Conservation (phyloP, 768 basidiomycete genomes). For the Paxillus ammoniavirescens region DNA sequence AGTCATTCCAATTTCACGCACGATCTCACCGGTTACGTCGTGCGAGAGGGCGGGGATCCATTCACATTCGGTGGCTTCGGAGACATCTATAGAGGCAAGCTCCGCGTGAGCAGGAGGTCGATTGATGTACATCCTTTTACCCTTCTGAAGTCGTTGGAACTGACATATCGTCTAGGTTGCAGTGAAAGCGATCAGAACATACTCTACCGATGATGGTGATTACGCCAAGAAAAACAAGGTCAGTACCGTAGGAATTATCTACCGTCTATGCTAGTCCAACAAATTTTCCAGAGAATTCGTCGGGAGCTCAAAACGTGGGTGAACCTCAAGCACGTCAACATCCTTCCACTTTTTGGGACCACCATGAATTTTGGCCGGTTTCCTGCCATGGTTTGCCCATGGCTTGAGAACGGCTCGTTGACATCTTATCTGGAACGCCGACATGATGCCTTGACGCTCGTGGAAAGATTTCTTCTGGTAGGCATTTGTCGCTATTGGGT, state of each 20-base stretch:
- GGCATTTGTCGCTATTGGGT: not conserved
- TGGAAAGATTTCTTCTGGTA: not conserved
- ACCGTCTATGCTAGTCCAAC: not conserved
- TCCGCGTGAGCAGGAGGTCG: too few relatives aligned
- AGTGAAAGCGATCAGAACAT: not conserved
- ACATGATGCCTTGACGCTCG: not conserved
- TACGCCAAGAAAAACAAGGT: not conserved
- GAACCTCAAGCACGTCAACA: slow-evolving; percentile 16
- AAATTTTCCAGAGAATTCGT: slow-evolving; percentile 7
- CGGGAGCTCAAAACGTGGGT: slow-evolving; percentile 20
- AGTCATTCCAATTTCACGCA: too few relatives aligned
- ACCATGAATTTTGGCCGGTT: slow-evolving; percentile 17
- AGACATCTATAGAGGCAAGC: too few relatives aligned
- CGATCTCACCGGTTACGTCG: too few relatives aligned
- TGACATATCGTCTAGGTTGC: not conserved
- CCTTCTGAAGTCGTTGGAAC: not conserved
- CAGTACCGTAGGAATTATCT: not conserved
- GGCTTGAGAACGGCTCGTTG: slow-evolving; percentile 15
- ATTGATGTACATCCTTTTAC: too few relatives aligned
- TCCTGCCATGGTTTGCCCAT: slow-evolving; percentile 21
- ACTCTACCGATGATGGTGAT: not conserved
- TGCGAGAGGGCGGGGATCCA: too few relatives aligned
- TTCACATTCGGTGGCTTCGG: too few relatives aligned
- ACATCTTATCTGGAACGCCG: slow-evolving; percentile 9
- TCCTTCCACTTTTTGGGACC: slow-evolving; percentile 17